These are phyloP conservation scores for Boletus sensibilis DNA, from an alignment of 768 basidiomycete genomes.

Conservation along the genomic window DNA sequence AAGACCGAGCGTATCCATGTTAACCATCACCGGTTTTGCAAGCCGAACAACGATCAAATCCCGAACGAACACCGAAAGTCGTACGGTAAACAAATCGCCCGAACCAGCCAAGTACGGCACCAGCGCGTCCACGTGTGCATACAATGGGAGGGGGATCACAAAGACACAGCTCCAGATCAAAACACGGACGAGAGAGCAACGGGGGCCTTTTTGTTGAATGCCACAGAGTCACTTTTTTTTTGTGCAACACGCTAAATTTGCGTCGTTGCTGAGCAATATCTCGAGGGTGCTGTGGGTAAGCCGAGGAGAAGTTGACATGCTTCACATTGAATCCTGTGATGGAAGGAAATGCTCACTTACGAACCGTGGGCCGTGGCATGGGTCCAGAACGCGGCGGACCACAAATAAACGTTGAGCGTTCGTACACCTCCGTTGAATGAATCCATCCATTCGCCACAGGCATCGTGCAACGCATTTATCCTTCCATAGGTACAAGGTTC, in stretches of 20 bases:
- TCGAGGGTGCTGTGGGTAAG: slow-evolving; percentile 7
- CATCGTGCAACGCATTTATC: slow-evolving; percentile 2
- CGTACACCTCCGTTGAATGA: slow-evolving; percentile 3
- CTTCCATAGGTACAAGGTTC: slow-evolving; percentile 1
- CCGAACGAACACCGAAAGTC: not conserved
- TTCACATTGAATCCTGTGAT: slow-evolving; percentile 1
- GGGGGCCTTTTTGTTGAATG: not conserved
- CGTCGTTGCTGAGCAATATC: not conserved
- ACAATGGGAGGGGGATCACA: not conserved
- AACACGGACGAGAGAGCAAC: not conserved
- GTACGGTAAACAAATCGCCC: not conserved
- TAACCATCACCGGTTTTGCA: not conserved
- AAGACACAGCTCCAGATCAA: not conserved
- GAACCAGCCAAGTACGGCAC: not conserved
- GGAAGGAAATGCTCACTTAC: slow-evolving; percentile 2
- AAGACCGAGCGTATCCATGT: slow-evolving; percentile 6
- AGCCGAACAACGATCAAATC: not conserved
- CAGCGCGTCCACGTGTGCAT: not conserved
- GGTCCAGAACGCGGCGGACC: not conserved
- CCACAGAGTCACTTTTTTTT: not conserved
- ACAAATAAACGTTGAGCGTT: slow-evolving; percentile 5
- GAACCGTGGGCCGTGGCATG: not conserved
- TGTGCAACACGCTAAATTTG: not conserved
- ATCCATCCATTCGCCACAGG: not conserved
- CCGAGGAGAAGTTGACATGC: slow-evolving; percentile 12